These are phyloP conservation scores for Exidia glandulosa DNA, from an alignment of 768 basidiomycete species.

Conservation along the genomic window DNA sequence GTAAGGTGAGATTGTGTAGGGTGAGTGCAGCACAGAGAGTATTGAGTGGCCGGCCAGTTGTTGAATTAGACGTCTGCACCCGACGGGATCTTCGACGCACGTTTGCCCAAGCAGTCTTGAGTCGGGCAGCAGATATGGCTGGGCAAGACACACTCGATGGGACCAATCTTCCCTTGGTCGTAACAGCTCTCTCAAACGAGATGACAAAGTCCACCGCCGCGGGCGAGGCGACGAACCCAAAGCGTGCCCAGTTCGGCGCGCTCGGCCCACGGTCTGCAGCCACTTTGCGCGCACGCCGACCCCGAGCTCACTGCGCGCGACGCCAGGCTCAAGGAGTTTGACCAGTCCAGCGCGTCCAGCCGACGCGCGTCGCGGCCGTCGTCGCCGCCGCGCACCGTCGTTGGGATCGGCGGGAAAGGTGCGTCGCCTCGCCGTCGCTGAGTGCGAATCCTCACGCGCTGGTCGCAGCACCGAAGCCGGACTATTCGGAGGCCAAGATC, in stretches of 20 bases:
- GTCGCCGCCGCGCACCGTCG: slow-evolving; percentile 73
- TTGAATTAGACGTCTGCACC: not conserved
- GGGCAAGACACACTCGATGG: not conserved
- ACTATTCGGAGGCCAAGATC: slow-evolving; percentile 98
- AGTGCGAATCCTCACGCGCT: slow-evolving; percentile 1
- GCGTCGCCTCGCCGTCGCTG: slow-evolving; percentile 6
- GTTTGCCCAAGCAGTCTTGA: too few relatives aligned
- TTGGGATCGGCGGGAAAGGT: slow-evolving; percentile 88
- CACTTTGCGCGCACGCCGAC: not conserved
- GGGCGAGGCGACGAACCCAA: not conserved
- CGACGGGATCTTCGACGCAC: not conserved
- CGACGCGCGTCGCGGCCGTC: slow-evolving; percentile 60
- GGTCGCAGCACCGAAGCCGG: slow-evolving; percentile 77
- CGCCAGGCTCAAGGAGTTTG: slow-evolving; percentile 52
- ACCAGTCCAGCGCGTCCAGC: slow-evolving; percentile 61
- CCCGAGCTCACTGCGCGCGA: not conserved
- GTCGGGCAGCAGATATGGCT: not conserved
- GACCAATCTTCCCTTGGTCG: not conserved
- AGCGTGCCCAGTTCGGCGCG: not conserved
- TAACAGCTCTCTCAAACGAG: not conserved
- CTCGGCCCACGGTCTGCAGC: not conserved
- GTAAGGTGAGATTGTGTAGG: too few relatives aligned
- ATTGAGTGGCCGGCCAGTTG: too few relatives aligned
- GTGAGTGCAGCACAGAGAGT: too few relatives aligned
- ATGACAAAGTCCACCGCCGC: not conserved